A percentile compares a stretch with the other conserved stretches of the same genome.
Evolutionary conservation across 2,329 filamentous ascomycete species (phyloP).

Genomic region (Xylaria sp.): DNA sequence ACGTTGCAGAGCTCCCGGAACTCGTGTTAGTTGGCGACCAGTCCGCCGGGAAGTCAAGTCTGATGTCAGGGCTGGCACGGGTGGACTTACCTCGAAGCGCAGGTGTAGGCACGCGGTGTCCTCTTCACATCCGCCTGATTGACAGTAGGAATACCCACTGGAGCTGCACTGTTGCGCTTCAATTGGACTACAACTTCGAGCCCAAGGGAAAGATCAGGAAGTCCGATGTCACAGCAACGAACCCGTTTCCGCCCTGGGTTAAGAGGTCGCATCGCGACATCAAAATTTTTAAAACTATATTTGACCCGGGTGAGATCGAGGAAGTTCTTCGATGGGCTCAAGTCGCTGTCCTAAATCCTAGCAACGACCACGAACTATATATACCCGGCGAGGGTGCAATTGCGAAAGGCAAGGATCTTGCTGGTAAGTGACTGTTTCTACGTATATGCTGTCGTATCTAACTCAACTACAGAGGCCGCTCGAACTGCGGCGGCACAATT

Average conservation of each 20-base stretch:
- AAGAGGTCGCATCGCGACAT: conserved; percentile 58
- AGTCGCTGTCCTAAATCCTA: conserved; percentile 78
- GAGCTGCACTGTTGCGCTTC: conserved; percentile 75
- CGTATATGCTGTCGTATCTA: background rate
- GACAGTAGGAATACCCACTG: conserved; percentile 66
- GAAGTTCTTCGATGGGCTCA: conserved; percentile 79
- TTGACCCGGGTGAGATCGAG: conserved; percentile 71
- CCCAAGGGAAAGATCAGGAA: conserved; percentile 56
- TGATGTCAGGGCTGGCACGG: conserved; percentile 61
- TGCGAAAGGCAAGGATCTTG: conserved; percentile 52
- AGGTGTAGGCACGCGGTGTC: conserved; percentile 77
- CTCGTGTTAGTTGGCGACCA: conserved; percentile 89
- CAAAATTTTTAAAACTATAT: conserved; percentile 72
- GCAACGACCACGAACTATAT: conserved; percentile 62
- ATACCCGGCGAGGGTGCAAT: conserved; percentile 62
- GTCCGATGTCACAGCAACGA: conserved; percentile 59
- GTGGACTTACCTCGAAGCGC: conserved; percentile 68
- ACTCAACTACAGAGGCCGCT: conserved; percentile 50
- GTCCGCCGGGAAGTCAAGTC: conserved; percentile 80
- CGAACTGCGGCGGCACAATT: conserved; percentile 34
- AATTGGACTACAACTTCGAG: conserved; percentile 70
- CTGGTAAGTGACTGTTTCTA: conserved; percentile 39
- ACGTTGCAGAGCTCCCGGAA: conserved; percentile 77
- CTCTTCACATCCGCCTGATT: conserved; percentile 80
- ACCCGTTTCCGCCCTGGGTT: conserved; percentile 75